Evolutionary conservation across 257 asterid species (phyloP), one percentile per base, ranked within the genome.

Genomic region (Solanum sparsipilum): DNA sequence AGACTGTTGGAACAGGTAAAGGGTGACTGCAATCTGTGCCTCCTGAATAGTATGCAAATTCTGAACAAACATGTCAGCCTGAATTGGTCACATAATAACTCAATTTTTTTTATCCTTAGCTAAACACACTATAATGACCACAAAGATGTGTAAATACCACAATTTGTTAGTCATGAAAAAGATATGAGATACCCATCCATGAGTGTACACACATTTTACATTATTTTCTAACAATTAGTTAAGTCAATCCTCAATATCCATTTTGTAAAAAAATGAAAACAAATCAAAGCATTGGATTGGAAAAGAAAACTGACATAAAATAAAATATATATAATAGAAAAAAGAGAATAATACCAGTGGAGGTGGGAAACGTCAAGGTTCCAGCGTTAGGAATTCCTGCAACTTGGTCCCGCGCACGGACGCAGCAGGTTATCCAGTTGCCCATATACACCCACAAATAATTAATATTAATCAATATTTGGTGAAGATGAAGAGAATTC

Each of bases 1-100:
- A 25, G 73, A 67, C 73, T 25, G 73, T 12, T 67, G 93, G 93
- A 84, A 70, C 79, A 76, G 93, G 93, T 86, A 92, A 88, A 48
- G 92, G 93, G 72, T 92, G 92, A 58, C 93, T 90, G 60, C 71
- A 25, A 15, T 39, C 87, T 34, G 85, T 16, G 15, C 31, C 58
- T 70, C 86, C 92, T 91, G 90, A 88, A 83, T 86, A 58, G n/a
- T 35, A 44, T 44, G 65, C 38, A 44, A 44, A 27, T 15, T 79
- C 85, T 44, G 85, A 9, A 29, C 25, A 79, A 44, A 79, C 67
- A 27, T 44, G 67, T 39, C 36, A 78, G 84, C 23, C 13, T 76
- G 23, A 41, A 13, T 25, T 39, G 11, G 84, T 13, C n/a, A 78
- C 35, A 41, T 36, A 38, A 76, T 76, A 76, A 76, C 84, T 76